Base-by-base conservation (phyloP, 75 land plant species). In the Chamaecyparis obtusa region DNA sequence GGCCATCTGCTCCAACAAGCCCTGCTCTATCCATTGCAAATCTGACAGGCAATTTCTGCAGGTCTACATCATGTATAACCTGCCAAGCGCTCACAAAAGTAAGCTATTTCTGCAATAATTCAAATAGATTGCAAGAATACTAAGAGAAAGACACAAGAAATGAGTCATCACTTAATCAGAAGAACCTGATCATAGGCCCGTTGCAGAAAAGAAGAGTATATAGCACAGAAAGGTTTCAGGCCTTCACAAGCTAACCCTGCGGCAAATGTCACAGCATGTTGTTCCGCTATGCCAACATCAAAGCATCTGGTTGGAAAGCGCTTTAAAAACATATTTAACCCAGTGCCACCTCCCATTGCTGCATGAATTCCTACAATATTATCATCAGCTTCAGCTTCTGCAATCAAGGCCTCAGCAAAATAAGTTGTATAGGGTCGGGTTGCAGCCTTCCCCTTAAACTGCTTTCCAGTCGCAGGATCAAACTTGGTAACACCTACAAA, bases 231-330 rank as follows among this genome's bases (percentile, higher is more conserved):
- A 27, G 99, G 99, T 85, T 95, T 97, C 39, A 97, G 49, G 84
- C 99, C 99, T 87, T 97, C 99, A 84, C 99, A 97, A n/a, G 99
- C 98, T 43, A 97, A 87, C 39, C 99, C 99, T 14, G 99, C 99
- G 39, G 99, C 99, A 90, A 97, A 97, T 30, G 99, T 97, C 76
- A 97, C 98, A 33, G 96, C 99, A 87, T 97, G 99, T 86, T 97
- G 99, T 85, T 97, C 99, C 6, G 99, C 99, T 78, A 97, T 97
- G 10, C 99, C 99, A 83, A 97, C 99, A 89, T 97, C 99, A 87
- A 97, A 97, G 86, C 99, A 97, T 78, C 99, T 88, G 0, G 85
- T 86, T 16, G 99, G 99, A 87, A 97, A 97, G n/a, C 94, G 94
- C 33, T 94, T 93, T 13, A 85, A 91, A 85, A 97, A 97, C 87